Evolutionary conservation across 129 eudicot species (phyloP).

Genomic region (Helianthus annuus): HanXRQr2.0-SUNRISE NC_035442.2:143115713-143116212

Average conservation of each 20-base stretch:
- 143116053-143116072: not conserved
- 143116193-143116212: slow-evolving; percentile 37
- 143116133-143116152: too few relatives aligned
- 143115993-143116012: too few relatives aligned
- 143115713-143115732: too few relatives aligned
- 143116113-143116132: too few relatives aligned
- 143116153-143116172: too few relatives aligned
- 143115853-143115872: not conserved
- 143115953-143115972: not conserved
- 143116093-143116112: too few relatives aligned
- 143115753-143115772: not conserved
- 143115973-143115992: not conserved
- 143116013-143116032: too few relatives aligned
- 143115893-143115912: not conserved
- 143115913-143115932: not conserved
- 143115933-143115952: too few relatives aligned
- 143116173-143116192: slow-evolving; percentile 48
- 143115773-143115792: not conserved
- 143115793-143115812: not conserved
- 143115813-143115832: not conserved
- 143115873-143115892: not conserved
- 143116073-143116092: not conserved
- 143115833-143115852: not conserved
- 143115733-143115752: too few relatives aligned
- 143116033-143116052: not conserved